phyloP scores from a whole-genome alignment of 2,329 filamentous ascomycete species.

The Ascomycota sp. region DNA sequence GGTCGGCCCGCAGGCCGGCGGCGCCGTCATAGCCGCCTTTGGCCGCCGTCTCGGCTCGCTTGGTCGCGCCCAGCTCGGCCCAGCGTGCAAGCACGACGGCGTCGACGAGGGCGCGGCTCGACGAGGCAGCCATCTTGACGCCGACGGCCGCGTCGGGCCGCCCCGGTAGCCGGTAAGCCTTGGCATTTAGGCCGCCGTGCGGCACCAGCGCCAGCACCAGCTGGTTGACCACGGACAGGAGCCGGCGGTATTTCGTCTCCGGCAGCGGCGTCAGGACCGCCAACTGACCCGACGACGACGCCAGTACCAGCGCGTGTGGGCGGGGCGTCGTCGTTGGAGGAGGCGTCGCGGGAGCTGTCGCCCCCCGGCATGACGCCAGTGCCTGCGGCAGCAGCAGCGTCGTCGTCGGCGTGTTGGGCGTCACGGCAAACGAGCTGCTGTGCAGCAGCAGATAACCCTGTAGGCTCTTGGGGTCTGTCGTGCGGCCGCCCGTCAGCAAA shows the following conservation, averaged over 20 bases:
- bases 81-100: conserved; percentile 56
- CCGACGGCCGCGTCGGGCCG: conserved; percentile 19
- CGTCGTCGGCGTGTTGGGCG: conserved; percentile 52
- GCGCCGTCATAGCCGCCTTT: conserved; percentile 47
- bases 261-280: conserved; percentile 57
- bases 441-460: conserved; percentile 76
- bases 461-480: conserved; percentile 71
- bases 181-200: conserved; percentile 63
- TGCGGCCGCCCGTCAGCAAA: neutral
- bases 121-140: conserved; percentile 33
- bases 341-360: conserved; percentile 2
- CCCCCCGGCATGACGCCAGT: conserved; percentile 19
- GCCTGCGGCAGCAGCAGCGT: conserved; percentile 59
- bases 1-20: conserved; percentile 48
- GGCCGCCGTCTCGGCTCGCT: conserved; percentile 50
- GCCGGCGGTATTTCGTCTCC: conserved; percentile 64
- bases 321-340: conserved; percentile 2
- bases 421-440: conserved; percentile 71
- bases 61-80: conserved; percentile 52
- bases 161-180: conserved; percentile 45
- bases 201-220: conserved; percentile 58
- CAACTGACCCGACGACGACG: conserved; percentile 57
- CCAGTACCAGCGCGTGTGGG: conserved; percentile 39
- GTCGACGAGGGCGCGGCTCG: conserved; percentile 52
- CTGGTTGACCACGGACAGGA: conserved; percentile 64